phyloP scores from a whole-genome alignment of 495 filamentous ascomycete genomes.

The Neurospora sp. region DNA sequence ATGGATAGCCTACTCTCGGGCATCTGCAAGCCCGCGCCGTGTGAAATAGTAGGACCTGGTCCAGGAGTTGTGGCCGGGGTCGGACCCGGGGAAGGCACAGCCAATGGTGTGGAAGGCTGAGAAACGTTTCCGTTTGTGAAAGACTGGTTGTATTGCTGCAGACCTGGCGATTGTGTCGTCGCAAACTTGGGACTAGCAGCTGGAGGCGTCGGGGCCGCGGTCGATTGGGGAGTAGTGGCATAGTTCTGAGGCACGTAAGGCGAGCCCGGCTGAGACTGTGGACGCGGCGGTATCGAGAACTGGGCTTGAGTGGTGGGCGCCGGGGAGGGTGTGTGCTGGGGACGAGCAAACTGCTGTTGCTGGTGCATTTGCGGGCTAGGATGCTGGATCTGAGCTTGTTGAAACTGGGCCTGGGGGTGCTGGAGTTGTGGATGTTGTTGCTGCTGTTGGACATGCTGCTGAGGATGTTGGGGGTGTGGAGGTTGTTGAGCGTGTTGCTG shows the following conservation, averaged over 20 bases:
- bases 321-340: conserved; percentile 30
- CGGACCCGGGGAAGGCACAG: not conserved
- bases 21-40: not conserved
- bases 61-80: not conserved
- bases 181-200: not conserved
- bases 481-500: not conserved
- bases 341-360: conserved; percentile 5
- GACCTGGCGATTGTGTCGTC: not conserved
- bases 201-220: not conserved
- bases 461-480: not conserved
- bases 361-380: conserved; percentile 2
- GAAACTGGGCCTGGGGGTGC: not conserved
- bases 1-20: not conserved
- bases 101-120: not conserved
- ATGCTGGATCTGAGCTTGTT: not conserved
- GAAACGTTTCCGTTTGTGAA: not conserved
- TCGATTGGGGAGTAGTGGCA: conserved; percentile 8
- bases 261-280: conserved; percentile 27
- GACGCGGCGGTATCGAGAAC: conserved; percentile 43
- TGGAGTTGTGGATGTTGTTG: not conserved
- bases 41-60: not conserved
- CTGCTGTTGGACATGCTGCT: not conserved
- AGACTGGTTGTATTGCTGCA: not conserved
- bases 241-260: conserved; percentile 10
- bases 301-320: conserved; percentile 8